Evolutionary conservation across 2,329 filamentous ascomycete species (phyloP).

Genomic region (Neofusicoccum laricinum): DNA sequence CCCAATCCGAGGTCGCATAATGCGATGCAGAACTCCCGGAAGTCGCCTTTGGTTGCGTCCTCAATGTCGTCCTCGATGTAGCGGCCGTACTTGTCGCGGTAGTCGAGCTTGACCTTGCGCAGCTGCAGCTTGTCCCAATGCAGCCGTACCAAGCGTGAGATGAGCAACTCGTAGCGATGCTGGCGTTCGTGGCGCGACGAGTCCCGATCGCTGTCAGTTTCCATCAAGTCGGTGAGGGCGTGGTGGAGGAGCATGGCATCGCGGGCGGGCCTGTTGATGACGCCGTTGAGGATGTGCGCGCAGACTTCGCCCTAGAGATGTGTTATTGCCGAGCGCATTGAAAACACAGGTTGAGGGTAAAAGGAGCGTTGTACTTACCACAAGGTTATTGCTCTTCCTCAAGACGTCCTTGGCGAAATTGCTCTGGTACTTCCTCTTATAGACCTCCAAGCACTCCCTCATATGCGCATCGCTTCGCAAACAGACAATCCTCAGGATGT

Average conservation of each 20-base stretch:
- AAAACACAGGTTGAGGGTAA: too few species aligned
- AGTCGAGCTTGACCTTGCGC: slow-evolving; percentile 74
- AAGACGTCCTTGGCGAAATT: slow-evolving; percentile 90
- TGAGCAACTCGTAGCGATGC: slow-evolving; percentile 79
- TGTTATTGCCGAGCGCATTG: too few species aligned
- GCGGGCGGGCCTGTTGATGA: slow-evolving; percentile 91
- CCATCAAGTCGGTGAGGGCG: slow-evolving; percentile 63
- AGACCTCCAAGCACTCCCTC: slow-evolving; percentile 72
- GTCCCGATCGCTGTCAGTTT: slow-evolving; percentile 27
- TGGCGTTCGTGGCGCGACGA: slow-evolving; percentile 31
- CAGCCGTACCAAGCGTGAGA: slow-evolving; percentile 79
- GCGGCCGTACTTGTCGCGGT: slow-evolving; percentile 70
- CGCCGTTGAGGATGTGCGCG: slow-evolving; percentile 91
- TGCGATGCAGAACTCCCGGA: slow-evolving; percentile 71
- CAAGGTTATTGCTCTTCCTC: slow-evolving; percentile 84
- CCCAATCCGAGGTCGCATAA: slow-evolving; percentile 42
- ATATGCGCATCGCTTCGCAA: slow-evolving; percentile 78
- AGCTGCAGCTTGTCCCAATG: slow-evolving; percentile 91
- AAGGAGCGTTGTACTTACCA: slow-evolving; percentile 60
- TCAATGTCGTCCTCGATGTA: slow-evolving; percentile 75
- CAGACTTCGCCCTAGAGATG: slow-evolving; percentile 77
- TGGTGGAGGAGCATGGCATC: slow-evolving; percentile 90
- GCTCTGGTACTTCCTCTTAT: slow-evolving; percentile 67
- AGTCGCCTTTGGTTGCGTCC: slow-evolving; percentile 73
- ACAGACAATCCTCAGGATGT: slow-evolving; percentile 83